Conservation (phyloP, 352 stramenopile genomes). For the Pythium aristosporum region DNA sequence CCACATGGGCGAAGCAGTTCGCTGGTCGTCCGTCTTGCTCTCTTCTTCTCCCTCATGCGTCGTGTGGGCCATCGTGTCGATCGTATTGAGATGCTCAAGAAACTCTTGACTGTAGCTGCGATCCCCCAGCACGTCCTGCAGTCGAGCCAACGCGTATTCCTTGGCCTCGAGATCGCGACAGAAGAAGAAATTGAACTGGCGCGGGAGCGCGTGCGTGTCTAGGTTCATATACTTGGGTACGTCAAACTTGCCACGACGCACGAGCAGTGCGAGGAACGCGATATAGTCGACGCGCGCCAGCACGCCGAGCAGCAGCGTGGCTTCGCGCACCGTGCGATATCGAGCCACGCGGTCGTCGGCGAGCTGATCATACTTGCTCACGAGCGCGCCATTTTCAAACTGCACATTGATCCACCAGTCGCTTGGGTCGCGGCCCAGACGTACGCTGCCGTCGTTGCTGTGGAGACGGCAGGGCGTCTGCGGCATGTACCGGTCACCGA, state of each 20-base stretch:
- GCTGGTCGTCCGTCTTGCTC: background rate
- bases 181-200: constrained; percentile 2
- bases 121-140: background rate
- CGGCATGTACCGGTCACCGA: background rate
- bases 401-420: constrained; percentile 1
- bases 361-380: background rate
- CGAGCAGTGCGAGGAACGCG: constrained; percentile 3
- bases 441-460: background rate
- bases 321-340: background rate
- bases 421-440: background rate
- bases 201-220: background rate
- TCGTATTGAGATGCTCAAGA: background rate
- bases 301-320: background rate
- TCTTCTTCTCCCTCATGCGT: background rate
- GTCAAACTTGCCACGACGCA: background rate
- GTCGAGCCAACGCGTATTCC: background rate
- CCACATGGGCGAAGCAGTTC: background rate
- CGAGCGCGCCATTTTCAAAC: background rate
- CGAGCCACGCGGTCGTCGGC: background rate
- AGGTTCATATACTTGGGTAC: background rate
- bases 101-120: background rate
- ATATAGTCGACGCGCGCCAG: constrained; percentile 2
- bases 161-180: background rate
- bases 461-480: background rate
- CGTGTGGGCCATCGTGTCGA: background rate